Evolutionary conservation across 1,284 basidiomycete genomes (phyloP), one percentile per base, ranked within the genome.

Genomic region (Ganoderma meredithae): DNA sequence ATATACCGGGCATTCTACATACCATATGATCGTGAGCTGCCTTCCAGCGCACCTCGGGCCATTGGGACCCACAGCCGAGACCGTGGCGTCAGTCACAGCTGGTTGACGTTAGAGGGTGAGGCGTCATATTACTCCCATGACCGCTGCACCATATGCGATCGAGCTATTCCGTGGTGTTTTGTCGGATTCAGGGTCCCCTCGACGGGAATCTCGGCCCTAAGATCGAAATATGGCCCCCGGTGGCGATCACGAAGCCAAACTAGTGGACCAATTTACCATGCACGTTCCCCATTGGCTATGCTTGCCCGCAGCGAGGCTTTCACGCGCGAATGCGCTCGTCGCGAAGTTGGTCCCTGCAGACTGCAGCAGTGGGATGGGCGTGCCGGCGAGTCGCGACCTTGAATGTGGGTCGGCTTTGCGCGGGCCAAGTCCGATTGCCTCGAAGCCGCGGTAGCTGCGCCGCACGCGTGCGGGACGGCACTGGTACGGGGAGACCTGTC

Each of bases 101-200:
- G 56, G 64, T 60, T 52, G 53, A 63, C 47, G 47, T 49, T 49
- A 12, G 47, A 49, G 47, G 47, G 47, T 58, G 68, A 66, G 64
- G 65, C 65, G 64, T n/a, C 1, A 10, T 22, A 10, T 22, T 22
- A n/a, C 65, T 62, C 70, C 27, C 65, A 64, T 71, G 70, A 68
- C 68, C 58, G 59, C 31, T 44, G 36, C 36, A 65, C 10, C 58
- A 36, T 40, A 25, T 27, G 64, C 56, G 60, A 65, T 66, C 56
- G 62, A n/a, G 60, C 22, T 17, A 22, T 31, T 49, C 58, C 61
- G 60, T 40, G 39, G 53, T 27, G 52, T 65, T 63, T 53, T 59
- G 41, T 41, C 17, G 49, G 40, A 12, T 44, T 31, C 60, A 62
- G 33, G 33, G n/a, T 31, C 55, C 27, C 40, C 17, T 47, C 53